A percentile compares a stretch with the other conserved stretches of the same genome.
Evolutionary conservation across 371 early-diverging fungal genomes (phyloP).

Genomic region (Neoconidiobolus thromboides): DNA sequence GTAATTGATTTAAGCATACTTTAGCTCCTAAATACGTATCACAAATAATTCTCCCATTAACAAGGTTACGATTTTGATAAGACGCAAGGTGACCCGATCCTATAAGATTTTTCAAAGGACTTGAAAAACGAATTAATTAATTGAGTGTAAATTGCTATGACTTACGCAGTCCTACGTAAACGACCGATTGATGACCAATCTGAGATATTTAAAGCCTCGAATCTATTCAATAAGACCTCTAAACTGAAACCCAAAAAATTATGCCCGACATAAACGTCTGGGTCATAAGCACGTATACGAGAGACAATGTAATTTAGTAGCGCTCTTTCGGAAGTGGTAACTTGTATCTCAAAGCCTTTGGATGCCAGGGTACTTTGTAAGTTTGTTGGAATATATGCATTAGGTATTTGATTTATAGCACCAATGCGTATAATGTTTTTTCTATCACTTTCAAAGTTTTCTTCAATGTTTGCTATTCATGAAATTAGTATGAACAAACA

Average conservation of each 20-base stretch:
- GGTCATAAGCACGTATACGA: slow-evolving; percentile 54
- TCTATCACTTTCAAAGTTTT: slow-evolving; percentile 20
- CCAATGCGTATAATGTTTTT: slow-evolving; percentile 31
- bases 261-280: slow-evolving; percentile 93
- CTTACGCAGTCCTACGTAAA: slow-evolving; percentile 36
- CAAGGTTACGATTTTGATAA: slow-evolving; percentile 45
- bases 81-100: slow-evolving; percentile 67
- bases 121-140: not conserved
- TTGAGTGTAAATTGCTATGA: not conserved
- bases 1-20: not conserved
- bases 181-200: slow-evolving; percentile 72
- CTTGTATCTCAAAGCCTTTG: slow-evolving; percentile 23
- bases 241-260: slow-evolving; percentile 87
- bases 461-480: slow-evolving; percentile 28
- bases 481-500: not conserved
- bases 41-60: slow-evolving; percentile 82
- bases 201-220: slow-evolving; percentile 54
- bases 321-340: slow-evolving; percentile 31
- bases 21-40: slow-evolving; percentile 87
- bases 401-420: slow-evolving; percentile 33
- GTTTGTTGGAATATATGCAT: slow-evolving; percentile 34
- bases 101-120: slow-evolving; percentile 48
- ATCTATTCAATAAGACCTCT: slow-evolving; percentile 80
- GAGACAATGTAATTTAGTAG: slow-evolving; percentile 51
- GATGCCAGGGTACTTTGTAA: slow-evolving; percentile 25